A percentile compares a stretch with the other conserved stretches of the same genome.
Conservation (phyloP, 2,329 filamentous ascomycete species). For the Cladosporium halotolerans region DNA sequence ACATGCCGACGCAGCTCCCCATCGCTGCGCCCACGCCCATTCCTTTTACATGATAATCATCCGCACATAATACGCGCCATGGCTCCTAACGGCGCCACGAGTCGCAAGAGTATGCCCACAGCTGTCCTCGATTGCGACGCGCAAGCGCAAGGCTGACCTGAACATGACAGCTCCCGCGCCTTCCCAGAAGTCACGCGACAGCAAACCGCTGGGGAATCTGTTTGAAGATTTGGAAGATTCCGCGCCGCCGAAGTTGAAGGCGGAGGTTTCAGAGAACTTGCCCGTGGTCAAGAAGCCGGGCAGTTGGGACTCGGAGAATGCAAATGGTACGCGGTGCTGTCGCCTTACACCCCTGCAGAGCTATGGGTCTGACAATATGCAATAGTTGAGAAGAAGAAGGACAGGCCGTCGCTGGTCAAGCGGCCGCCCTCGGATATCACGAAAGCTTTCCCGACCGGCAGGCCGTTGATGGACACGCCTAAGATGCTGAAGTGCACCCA, state of each 20-base stretch:
- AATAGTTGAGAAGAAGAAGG: constrained; percentile 13
- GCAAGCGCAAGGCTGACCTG: constrained; percentile 12
- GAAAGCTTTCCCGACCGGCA: constrained; percentile 73
- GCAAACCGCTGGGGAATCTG: constrained; percentile 19
- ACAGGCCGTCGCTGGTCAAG: constrained; percentile 32
- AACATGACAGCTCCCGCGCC: constrained; percentile 19
- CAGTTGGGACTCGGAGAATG: constrained; percentile 27
- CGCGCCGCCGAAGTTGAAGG: constrained; percentile 17
- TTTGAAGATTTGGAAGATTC: constrained; percentile 26
- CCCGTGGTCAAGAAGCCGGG: constrained; percentile 29
- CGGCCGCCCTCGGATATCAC: constrained; percentile 69
- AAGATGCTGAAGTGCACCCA: constrained; percentile 82
- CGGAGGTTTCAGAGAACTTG: constrained; percentile 24
- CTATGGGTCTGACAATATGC: neutral
- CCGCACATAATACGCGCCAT: constrained; percentile 13
- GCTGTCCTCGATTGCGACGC: too few relatives aligned
- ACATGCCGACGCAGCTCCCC: neutral
- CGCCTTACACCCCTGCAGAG: neutral
- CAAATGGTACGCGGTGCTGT: constrained; percentile 15
- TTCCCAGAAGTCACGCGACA: constrained; percentile 17
- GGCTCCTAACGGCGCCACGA: constrained; percentile 27
- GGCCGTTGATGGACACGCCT: constrained; percentile 71
- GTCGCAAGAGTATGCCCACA: constrained; percentile 26
- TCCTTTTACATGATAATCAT: neutral
- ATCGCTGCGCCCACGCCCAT: neutral